Evolutionary conservation across 306 rosid species (phyloP), one percentile per base, ranked within the genome.

Genomic region (Glycine soja): DNA sequence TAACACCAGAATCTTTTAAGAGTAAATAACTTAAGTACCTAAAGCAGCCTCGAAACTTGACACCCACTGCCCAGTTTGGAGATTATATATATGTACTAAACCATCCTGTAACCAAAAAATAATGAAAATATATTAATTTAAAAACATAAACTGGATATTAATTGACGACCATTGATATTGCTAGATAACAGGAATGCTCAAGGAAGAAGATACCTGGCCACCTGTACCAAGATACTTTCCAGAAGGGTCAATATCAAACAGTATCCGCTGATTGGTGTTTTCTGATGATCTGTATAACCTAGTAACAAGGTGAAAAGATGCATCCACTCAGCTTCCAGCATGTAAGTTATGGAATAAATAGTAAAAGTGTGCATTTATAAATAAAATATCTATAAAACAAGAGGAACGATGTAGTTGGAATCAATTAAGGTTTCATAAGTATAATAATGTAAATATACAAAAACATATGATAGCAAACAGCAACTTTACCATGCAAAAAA

Each of bases 31-130:
- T 72, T 65, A 38, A 85, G 84, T 89, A 95, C 99, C 98, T 73
- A 76, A 81, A 61, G 99, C 96, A 72, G 97, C 99, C 86, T 88
- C 93, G 76, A 93, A 95, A 79, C 93, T 81, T 50, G 98, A 87
- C 56, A 89, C 87, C 99, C 99, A 95, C 83, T 90, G 96, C 86
- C 99, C 99, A 34, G 96, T 90, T 87, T 91, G 93, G 78, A 93
- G 98, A 88, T 93, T 95, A 71, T 93, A 95, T 72, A 93, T 80
- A 80, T 95, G 99, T 82, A 95, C 96, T 32, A 76, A 46, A 72
- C 99, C 98, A 70, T 93, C 97, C 99, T 95, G 83, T 77, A 87
- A 59, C 76, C 74, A 77, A 84, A 75, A 63, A 53, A 38, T 1
- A 16, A 75, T 68, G 56, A 68, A 43, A 4, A 38, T 38, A 69